Percentiles rank a stretch among this genome's conserved stretches.
Evolutionary conservation across 1,284 basidiomycete species (phyloP).

Genomic region (Puccinia horiana): DNA sequence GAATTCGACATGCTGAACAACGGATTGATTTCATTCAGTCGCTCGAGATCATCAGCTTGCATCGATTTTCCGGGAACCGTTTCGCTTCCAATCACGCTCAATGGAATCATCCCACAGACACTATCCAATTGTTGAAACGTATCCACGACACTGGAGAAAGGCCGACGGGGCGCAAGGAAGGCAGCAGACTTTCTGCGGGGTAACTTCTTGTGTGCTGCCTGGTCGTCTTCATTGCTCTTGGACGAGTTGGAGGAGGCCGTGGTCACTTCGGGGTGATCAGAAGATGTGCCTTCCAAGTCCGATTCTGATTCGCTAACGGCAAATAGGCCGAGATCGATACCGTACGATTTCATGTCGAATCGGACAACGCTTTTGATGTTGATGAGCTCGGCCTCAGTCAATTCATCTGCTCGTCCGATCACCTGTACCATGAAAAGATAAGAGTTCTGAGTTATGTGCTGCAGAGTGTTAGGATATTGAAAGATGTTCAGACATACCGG

Average conservation of each 20-base stretch:
- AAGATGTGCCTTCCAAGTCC: not conserved
- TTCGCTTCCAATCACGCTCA: slow-evolving; percentile 23
- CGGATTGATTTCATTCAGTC: slow-evolving; percentile 12
- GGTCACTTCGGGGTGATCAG: not conserved
- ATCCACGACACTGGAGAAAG: not conserved
- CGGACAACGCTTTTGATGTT: slow-evolving; percentile 6
- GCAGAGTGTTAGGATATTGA: not conserved
- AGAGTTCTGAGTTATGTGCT: not conserved
- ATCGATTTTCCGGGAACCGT: slow-evolving; percentile 6
- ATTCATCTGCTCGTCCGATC: slow-evolving; percentile 36
- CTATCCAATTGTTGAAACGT: slow-evolving; percentile 11
- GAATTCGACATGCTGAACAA: not conserved
- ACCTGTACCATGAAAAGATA: slow-evolving; percentile 4
- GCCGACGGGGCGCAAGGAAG: slow-evolving; percentile 18
- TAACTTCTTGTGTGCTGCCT: not conserved
- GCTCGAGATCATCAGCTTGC: slow-evolving; percentile 3
- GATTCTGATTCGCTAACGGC: slow-evolving; percentile 21
- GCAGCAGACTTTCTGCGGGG: slow-evolving; percentile 25
- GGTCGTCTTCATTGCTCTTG: slow-evolving; percentile 8
- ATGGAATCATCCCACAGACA: slow-evolving; percentile 21
- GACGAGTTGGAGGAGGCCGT: slow-evolving; percentile 22
- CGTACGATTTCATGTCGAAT: slow-evolving; percentile 16
- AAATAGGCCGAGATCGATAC: slow-evolving; percentile 35
- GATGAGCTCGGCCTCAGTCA: slow-evolving; percentile 23
- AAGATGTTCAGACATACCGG: slow-evolving; percentile 22